Base-by-base conservation (phyloP, 1,284 basidiomycete species). In the Entoloma clypeatum region DNA sequence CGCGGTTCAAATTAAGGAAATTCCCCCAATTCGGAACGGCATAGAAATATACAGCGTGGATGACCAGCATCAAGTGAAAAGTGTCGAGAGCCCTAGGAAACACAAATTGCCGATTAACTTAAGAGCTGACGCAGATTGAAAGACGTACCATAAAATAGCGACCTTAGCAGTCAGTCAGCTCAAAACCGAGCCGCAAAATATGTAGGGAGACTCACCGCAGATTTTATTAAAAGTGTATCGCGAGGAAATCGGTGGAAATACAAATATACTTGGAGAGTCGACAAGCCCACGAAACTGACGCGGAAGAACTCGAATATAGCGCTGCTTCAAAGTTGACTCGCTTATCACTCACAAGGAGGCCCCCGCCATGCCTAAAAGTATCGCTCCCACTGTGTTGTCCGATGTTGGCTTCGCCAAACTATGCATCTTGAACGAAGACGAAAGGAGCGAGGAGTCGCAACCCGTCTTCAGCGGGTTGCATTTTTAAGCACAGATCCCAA, bases 31-130 rank as follows among this genome's bases (percentile, higher is more conserved):
- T 62, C 2, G 47, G 58, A 4, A 67, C 59, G 2, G 56, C 45
- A 43, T 69, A 70, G 7, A 45, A 42, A 44, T 72, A 72, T 4
- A 65, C 59, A 8, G 63, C 60, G 42, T 71, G 65, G n/a, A 65
- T 48, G 5, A 60, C 60, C 19, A 69, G 43, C 7, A 56, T 55
- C 13, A 68, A 58, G 51, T 71, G 67, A 21, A 67, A 44, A 0
- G 59, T 51, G 48, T 72, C 69, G 18, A 72, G 53, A 7, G 50
- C 33, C 63, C 68, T 69, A 25, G 11, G 11, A 19, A 34, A 14
- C 28, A 45, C 25, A 27, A 17, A 42, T 25, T 21, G 25, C 14
- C 9, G 24, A 4, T 16, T 3, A 10, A 23, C 19, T 10, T 25
- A n/a, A n/a, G 13, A 18, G 17, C 4, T 8, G 22, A 24, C 5